Conservation (phyloP, 2,329 filamentous ascomycete species). For the Epichloe baconii region DNA sequence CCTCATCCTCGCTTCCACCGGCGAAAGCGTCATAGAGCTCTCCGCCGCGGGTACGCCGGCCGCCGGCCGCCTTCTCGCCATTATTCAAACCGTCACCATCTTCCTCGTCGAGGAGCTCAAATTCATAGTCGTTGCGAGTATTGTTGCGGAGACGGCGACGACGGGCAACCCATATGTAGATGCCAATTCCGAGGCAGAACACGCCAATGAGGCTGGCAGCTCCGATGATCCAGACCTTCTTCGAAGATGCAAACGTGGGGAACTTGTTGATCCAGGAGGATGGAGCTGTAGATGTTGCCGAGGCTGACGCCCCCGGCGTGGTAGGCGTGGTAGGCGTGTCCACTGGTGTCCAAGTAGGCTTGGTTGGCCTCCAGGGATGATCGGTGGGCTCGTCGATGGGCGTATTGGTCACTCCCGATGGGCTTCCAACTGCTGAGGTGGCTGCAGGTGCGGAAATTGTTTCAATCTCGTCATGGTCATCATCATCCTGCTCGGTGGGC, state of each 20-base stretch:
- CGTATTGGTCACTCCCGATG: constrained; percentile 27
- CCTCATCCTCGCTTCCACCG: constrained; percentile 61
- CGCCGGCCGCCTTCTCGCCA: constrained; percentile 30
- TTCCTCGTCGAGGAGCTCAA: constrained; percentile 79
- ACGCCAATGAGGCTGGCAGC: constrained; percentile 69
- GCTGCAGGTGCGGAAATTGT: constrained; percentile 22
- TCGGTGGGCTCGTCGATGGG: constrained; percentile 39
- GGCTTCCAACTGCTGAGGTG: constrained; percentile 34
- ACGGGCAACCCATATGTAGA: constrained; percentile 70
- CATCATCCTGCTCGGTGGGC: constrained; percentile 71
- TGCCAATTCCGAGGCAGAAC: constrained; percentile 71
- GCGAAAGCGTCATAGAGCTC: constrained; percentile 98
- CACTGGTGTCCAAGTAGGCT: constrained; percentile 16
- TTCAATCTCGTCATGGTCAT: constrained; percentile 56
- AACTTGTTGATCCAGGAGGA: constrained; percentile 74
- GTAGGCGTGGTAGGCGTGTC: background rate
- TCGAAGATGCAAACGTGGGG: constrained; percentile 79
- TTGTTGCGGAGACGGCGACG: constrained; percentile 63
- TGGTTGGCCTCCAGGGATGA: constrained; percentile 51
- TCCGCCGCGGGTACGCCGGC: constrained; percentile 53
- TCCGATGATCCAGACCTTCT: constrained; percentile 88
- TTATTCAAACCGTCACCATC: constrained; percentile 47
- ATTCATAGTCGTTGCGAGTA: constrained; percentile 77
- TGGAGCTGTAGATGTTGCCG: constrained; percentile 20
- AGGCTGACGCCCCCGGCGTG: background rate